Evolutionary conservation across 2,329 filamentous ascomycete genomes (phyloP).

Genomic region (Albophoma yamanashiensis): DNA sequence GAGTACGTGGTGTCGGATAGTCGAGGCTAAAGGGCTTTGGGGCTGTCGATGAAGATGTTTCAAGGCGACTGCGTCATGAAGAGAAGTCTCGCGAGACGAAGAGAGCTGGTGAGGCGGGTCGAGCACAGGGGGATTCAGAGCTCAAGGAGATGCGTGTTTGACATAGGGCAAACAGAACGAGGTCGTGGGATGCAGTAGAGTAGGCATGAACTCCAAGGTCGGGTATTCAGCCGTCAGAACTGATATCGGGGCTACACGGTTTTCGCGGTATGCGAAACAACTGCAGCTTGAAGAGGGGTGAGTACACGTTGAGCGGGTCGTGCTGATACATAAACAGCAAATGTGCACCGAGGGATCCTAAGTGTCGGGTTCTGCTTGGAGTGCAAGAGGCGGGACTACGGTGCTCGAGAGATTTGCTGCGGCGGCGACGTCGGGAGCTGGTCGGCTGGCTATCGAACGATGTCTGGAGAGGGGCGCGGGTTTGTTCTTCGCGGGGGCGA

Average conservation of each 20-base stretch:
- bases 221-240: slow-evolving; percentile 76
- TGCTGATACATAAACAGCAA: slow-evolving; percentile 96
- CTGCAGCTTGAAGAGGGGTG: slow-evolving; percentile 94
- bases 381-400: neutral
- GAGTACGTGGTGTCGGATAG: neutral
- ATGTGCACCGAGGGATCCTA: slow-evolving; percentile 21
- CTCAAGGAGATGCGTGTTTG: slow-evolving; percentile 39
- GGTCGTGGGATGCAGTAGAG: slow-evolving; percentile 35
- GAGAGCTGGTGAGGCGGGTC: slow-evolving; percentile 14
- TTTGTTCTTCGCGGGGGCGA: neutral
- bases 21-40: slow-evolving; percentile 3
- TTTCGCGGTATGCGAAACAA: slow-evolving; percentile 93
- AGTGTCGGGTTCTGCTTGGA: slow-evolving; percentile 12
- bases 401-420: neutral
- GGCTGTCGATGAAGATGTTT: slow-evolving; percentile 7
- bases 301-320: slow-evolving; percentile 81
- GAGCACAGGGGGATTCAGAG: slow-evolving; percentile 41
- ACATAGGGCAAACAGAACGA: slow-evolving; percentile 43
- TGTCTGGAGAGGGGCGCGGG: neutral
- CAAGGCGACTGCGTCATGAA: slow-evolving; percentile 27
- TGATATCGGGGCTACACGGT: slow-evolving; percentile 81
- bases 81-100: slow-evolving; percentile 7
- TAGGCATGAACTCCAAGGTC: slow-evolving; percentile 45
- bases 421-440: neutral
- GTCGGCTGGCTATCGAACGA: neutral